phyloP scores from a whole-genome alignment of 2,329 filamentous ascomycete genomes.

The Colletotrichum cereale region DNA sequence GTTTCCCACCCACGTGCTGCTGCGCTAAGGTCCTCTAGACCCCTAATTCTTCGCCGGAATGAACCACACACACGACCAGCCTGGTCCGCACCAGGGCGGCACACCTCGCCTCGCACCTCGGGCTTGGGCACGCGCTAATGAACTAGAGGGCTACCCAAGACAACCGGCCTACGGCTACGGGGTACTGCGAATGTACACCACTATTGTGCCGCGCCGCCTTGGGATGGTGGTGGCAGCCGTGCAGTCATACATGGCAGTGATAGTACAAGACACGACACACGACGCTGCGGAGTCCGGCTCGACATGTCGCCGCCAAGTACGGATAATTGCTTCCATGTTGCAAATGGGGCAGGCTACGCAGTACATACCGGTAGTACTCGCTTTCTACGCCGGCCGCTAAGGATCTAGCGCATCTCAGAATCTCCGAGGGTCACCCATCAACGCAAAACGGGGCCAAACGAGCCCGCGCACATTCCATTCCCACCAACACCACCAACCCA shows the following conservation, averaged over 20 bases:
- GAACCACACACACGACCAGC: background rate
- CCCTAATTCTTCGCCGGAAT: conserved; percentile 11
- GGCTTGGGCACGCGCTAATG: conserved; percentile 12
- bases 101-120: background rate
- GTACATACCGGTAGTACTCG: too few relatives aligned
- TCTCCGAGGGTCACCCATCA: conserved; percentile 31
- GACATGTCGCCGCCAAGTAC: conserved; percentile 3
- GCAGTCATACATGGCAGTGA: too few relatives aligned
- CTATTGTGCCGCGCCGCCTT: too few relatives aligned
- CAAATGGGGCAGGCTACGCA: conserved; percentile 31
- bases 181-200: too few relatives aligned
- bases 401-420: conserved; percentile 31
- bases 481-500: background rate
- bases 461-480: conserved; percentile 5
- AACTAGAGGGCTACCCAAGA: conserved; percentile 2
- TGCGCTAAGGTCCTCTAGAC: conserved; percentile 24
- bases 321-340: conserved; percentile 10
- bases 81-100: background rate
- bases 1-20: conserved; percentile 16
- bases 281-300: background rate
- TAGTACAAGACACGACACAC: background rate
- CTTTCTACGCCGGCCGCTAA: conserved; percentile 33
- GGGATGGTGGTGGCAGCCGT: too few relatives aligned
- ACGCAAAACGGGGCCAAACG: conserved; percentile 32
- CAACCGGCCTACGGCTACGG: too few relatives aligned